These are phyloP conservation scores for Colletotrichum cordylinicola DNA, from an alignment of 2,329 filamentous ascomycete species.

Conservation along the genomic window DNA sequence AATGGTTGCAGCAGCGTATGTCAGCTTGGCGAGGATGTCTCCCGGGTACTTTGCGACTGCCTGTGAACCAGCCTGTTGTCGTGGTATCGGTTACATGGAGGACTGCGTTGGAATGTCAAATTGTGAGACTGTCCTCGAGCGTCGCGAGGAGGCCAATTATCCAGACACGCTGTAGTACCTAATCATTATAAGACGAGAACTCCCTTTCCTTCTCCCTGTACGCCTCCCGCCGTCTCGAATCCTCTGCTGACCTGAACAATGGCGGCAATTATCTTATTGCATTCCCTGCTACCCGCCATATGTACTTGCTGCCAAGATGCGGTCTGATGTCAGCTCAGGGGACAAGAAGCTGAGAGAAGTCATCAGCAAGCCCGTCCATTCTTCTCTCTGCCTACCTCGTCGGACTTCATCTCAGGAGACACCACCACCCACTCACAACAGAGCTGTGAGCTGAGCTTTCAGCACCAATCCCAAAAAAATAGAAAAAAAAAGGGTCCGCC, in stretches of 20 bases:
- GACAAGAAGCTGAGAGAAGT: background rate
- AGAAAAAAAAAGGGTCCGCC: slow-evolving; percentile 5
- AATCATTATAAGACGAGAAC: slow-evolving; percentile 1
- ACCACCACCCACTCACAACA: background rate
- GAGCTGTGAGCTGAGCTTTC: background rate
- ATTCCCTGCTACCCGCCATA: background rate
- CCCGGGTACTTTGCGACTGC: background rate
- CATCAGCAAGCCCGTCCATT: background rate
- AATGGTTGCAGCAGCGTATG: slow-evolving; percentile 9
- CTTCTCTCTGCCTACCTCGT: background rate
- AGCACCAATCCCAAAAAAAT: background rate
- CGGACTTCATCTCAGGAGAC: background rate
- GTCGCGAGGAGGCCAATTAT: background rate
- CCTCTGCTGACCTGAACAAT: background rate
- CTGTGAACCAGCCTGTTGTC: background rate
- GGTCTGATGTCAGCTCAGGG: background rate
- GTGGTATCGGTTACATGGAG: background rate
- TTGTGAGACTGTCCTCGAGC: background rate
- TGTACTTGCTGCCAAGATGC: background rate
- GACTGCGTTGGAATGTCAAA: background rate
- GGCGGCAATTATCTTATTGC: background rate
- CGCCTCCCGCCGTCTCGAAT: background rate
- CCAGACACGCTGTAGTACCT: background rate
- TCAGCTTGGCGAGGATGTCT: slow-evolving; percentile 1
- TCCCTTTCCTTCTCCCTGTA: slow-evolving; percentile 15